Base-by-base conservation (phyloP, 441 rosid genomes). In the Aquilaria agallochum region DNA sequence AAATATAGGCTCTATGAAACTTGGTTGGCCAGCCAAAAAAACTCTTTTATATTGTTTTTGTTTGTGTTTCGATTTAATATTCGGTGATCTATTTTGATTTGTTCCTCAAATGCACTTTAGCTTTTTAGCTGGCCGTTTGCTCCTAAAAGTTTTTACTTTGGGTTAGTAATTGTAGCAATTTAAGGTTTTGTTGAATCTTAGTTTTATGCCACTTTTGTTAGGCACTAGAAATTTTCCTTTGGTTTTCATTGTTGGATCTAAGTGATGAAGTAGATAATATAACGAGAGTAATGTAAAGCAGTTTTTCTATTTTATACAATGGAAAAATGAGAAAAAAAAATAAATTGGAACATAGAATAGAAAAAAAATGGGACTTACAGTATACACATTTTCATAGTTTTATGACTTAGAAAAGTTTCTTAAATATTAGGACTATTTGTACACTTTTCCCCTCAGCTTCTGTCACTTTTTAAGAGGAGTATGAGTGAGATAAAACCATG, bases 1-100 rank as follows among this genome's bases (percentile, higher is more conserved):
- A 85, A 79, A 64, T 87, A 85, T 80, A 79, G 80, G 77, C 96
- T 85, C 60, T 87, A 87, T 50, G 81, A 89, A 75, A 85, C 94
- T 69, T 83, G 71, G 80, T 82, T 90, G 92, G 94, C 83, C 9
- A 40, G 45, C 45, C 9, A 5, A 20, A 20, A 10, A 40, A 76
- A 56, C 32, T 32, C 20, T 61, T 55, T 44, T 2, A 15, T 55
- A 51, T 62, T 34, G 5, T 13, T 59, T 5, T 64, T 63, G 58
- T 32, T 30, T 27, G 33, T 59, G 50, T 55, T 32, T 10, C 13
- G 31, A 47, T 65, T 44, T n/a, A 55, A 56, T 71, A 45, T 20
- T 33, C 49, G 12, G 31, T 53, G 67, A 55, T 49, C 50, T 57
- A 32, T n/a, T 55, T 1, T 9, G 27, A 12, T 51, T 55, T 64